Conservation (phyloP, 495 filamentous ascomycete species). For the Penicillium bialowiezense region DNA sequence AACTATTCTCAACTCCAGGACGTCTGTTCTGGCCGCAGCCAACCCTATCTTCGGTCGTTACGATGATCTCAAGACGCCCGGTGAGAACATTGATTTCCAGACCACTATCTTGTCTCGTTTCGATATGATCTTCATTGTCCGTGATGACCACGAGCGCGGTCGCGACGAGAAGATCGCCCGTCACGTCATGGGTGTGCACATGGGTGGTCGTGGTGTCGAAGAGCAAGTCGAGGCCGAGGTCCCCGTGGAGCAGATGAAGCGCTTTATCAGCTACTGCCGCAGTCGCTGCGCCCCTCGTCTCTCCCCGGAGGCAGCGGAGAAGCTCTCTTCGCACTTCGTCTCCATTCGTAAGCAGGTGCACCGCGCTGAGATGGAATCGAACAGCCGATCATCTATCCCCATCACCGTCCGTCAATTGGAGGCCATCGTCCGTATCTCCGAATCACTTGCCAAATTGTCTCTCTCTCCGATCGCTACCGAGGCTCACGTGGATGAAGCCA, state of each 20-base stretch:
- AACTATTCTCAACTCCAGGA: constrained; percentile 94
- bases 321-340: constrained; percentile 96
- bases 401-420: constrained; percentile 98
- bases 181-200: constrained; percentile 97
- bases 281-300: constrained; percentile 91
- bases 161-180: constrained; percentile 92
- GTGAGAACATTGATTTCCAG: constrained; percentile 99
- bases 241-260: constrained; percentile 92
- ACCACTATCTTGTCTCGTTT: constrained; percentile 98
- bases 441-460: constrained; percentile 88
- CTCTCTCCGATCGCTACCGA: constrained; percentile 84
- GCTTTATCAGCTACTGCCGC: constrained; percentile 97
- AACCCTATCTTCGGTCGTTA: constrained; percentile 98
- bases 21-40: constrained; percentile 91
- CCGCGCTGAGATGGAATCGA: constrained; percentile 80
- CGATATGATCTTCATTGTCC: constrained; percentile 99
- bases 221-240: constrained; percentile 84
- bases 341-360: constrained; percentile 93
- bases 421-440: constrained; percentile 94
- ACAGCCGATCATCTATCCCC: constrained; percentile 85
- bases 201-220: constrained; percentile 83
- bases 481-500: constrained; percentile 94
- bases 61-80: constrained; percentile 95
- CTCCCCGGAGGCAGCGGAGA: constrained; percentile 89
- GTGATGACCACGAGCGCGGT: constrained; percentile 85